Conservation (phyloP, 148 eudicot species). For the Simmondsia chinensis region DNA sequence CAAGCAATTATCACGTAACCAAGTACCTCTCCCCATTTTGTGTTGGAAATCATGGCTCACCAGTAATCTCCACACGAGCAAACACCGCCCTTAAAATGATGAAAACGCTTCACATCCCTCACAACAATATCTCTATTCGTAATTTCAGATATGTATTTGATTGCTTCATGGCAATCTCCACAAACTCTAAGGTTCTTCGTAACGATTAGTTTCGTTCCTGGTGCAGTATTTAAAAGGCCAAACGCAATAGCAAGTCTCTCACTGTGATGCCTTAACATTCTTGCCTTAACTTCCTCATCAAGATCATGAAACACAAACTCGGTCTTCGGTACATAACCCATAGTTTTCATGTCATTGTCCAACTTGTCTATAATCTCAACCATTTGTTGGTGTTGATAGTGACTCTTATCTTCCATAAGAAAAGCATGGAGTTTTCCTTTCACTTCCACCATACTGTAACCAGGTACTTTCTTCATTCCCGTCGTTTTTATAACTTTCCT, state of each 20-base stretch:
- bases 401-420: conserved; percentile 58
- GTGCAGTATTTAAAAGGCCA: conserved; percentile 28
- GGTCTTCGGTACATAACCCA: conserved; percentile 34
- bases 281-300: conserved; percentile 35
- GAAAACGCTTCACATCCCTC: conserved; percentile 48
- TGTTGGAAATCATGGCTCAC: conserved; percentile 8
- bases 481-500: conserved; percentile 40
- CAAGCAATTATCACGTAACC: too few species aligned
- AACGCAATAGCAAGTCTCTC: conserved; percentile 41
- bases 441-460: conserved; percentile 59
- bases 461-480: conserved; percentile 53
- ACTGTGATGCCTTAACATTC: conserved; percentile 31
- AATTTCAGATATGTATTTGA: conserved; percentile 31
- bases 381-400: conserved; percentile 35
- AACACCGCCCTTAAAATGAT: conserved; percentile 32
- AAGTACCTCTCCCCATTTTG: background rate
- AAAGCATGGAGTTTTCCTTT: conserved; percentile 53
- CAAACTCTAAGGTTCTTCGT: conserved; percentile 44
- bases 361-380: conserved; percentile 21
- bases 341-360: conserved; percentile 41
- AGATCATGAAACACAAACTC: conserved; percentile 38
- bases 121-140: conserved; percentile 34
- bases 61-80: conserved; percentile 51
- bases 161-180: conserved; percentile 40
- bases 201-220: conserved; percentile 35